These are phyloP conservation scores for Colletotrichum gloeosporioides DNA, from an alignment of 2,329 filamentous ascomycete genomes.

Conservation along the genomic window DNA sequence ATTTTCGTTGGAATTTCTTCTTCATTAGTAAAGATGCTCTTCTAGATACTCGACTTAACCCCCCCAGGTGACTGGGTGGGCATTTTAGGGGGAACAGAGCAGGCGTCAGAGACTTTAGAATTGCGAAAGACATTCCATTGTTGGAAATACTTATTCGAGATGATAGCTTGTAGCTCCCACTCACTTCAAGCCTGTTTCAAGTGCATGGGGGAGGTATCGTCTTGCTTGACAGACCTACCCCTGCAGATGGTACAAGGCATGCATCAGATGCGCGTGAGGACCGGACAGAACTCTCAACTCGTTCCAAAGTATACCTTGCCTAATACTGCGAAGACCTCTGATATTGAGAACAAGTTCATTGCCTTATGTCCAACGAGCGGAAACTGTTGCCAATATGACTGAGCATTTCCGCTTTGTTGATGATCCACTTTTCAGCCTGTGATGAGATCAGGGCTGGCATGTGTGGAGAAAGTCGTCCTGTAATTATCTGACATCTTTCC, in stretches of 20 bases:
- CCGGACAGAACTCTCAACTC: neutral
- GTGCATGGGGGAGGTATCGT: neutral
- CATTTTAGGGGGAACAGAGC: neutral
- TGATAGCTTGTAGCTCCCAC: neutral
- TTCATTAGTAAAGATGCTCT: neutral
- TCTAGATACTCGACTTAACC: neutral
- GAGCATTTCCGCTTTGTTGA: neutral
- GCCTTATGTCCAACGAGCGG: neutral
- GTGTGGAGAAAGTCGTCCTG: neutral
- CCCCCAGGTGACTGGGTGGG: fast-evolving
- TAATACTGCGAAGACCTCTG: neutral
- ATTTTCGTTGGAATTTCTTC: neutral
- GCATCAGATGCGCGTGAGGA: neutral
- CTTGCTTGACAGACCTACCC: neutral
- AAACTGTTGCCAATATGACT: neutral
- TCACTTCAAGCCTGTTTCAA: neutral
- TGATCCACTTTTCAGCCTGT: neutral
- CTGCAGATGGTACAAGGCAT: neutral
- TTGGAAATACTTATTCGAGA: neutral
- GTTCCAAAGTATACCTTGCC: neutral
- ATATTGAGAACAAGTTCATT: fast-evolving
- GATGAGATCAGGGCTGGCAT: neutral
- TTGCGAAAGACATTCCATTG: neutral
- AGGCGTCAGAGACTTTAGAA: neutral
- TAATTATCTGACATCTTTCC: neutral